A percentile compares a stretch with the other conserved stretches of the same genome.
Evolutionary conservation across 2,329 filamentous ascomycete genomes (phyloP).

Genomic region (Apiospora sp.): DNA sequence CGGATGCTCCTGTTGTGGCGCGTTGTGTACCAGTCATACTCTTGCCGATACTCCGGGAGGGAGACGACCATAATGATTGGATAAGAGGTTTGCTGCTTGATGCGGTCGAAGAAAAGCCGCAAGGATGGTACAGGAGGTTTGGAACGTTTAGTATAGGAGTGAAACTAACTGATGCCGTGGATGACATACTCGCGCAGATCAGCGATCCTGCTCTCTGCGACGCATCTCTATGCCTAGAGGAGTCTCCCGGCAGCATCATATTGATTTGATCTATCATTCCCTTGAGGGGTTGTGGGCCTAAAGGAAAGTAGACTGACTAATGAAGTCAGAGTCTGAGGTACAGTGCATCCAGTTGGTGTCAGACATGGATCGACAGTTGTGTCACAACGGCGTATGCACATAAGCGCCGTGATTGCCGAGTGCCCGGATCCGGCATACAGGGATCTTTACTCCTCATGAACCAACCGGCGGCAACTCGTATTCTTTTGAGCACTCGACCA

Average conservation of each 20-base stretch:
- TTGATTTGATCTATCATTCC: background rate
- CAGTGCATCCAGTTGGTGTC: background rate
- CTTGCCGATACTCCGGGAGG: too few relatives aligned
- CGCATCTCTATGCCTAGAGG: background rate
- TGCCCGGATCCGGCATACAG: background rate
- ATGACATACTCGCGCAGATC: background rate
- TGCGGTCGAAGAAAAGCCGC: too few relatives aligned
- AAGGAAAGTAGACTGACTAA: background rate
- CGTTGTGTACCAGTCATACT: too few relatives aligned
- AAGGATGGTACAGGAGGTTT: background rate
- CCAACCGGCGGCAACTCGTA: background rate
- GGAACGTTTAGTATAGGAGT: too few relatives aligned
- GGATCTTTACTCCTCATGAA: background rate
- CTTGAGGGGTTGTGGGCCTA: background rate
- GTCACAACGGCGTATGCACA: background rate
- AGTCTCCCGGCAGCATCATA: background rate
- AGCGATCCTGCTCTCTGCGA: background rate
- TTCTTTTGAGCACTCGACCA: background rate
- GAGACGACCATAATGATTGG: too few relatives aligned
- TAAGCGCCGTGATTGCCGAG: slow-evolving; percentile 11
- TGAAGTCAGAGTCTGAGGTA: background rate
- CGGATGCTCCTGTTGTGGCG: too few relatives aligned
- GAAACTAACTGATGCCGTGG: too few relatives aligned
- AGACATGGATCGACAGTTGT: background rate
- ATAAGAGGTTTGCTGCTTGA: too few relatives aligned